phyloP scores from a whole-genome alignment of 139 green algal genomes.

The Eudorina sp. region DNA sequence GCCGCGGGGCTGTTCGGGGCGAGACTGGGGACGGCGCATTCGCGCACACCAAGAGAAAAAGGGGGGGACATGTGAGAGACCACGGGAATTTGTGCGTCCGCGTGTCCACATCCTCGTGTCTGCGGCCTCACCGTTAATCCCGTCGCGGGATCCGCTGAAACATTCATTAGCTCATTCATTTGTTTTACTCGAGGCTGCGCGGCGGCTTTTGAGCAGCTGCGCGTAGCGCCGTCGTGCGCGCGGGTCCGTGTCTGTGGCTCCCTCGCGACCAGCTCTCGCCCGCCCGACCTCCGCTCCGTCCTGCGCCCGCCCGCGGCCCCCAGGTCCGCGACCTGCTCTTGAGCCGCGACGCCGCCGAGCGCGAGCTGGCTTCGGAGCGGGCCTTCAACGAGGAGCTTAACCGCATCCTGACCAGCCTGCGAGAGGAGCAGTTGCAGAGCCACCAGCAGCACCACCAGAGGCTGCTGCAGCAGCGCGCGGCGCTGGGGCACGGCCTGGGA shows the following conservation, averaged over 20 bases:
- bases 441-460: neutral
- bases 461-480: neutral
- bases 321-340: conserved; percentile 41
- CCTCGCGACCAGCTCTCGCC: neutral
- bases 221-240: neutral
- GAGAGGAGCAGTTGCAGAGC: neutral
- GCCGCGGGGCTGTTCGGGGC: neutral
- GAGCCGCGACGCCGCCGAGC: conserved; percentile 32
- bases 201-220: neutral
- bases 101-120: no score
- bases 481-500: neutral
- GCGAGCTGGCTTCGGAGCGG: conserved; percentile 37
- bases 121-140: no score
- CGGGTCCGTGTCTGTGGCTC: neutral
- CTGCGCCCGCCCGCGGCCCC: neutral
- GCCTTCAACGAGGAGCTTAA: conserved; percentile 52
- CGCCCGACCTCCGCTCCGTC: neutral
- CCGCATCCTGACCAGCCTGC: conserved; percentile 10
- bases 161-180: no score
- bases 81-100: neutral
- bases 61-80: neutral
- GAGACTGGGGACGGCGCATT: no score
- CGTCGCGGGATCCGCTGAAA: no score
- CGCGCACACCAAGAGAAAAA: neutral
- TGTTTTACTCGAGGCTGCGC: no score